phyloP scores from a whole-genome alignment of 2,329 filamentous ascomycete genomes.

The Elsinoe perseae region DNA sequence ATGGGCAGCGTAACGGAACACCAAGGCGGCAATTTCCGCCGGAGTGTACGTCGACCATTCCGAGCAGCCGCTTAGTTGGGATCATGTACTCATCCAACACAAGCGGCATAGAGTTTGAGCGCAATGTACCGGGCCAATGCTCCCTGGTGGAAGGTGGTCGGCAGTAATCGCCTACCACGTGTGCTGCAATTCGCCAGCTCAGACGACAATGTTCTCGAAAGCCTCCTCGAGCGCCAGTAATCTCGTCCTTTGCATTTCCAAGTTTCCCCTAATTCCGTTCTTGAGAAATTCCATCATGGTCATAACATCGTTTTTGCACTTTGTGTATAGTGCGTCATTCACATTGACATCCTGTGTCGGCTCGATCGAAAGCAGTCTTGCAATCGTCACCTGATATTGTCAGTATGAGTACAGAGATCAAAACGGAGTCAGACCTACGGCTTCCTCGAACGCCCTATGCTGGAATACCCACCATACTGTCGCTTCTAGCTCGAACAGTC shows the following conservation, averaged over 20 bases:
- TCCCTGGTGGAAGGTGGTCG: background rate
- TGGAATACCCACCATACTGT: conserved; percentile 81
- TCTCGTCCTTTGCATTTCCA: conserved; percentile 43
- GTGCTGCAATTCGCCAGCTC: conserved; percentile 8
- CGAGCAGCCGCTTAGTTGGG: background rate
- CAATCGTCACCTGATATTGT: conserved; percentile 18
- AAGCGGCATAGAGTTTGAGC: no score
- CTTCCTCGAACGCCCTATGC: conserved; percentile 71
- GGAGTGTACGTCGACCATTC: background rate
- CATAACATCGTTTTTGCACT: conserved; percentile 38
- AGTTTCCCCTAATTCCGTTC: conserved; percentile 32
- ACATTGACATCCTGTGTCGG: conserved; percentile 12
- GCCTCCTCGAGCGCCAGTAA: conserved; percentile 40
- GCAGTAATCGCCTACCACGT: background rate
- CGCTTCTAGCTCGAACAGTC: conserved; percentile 61
- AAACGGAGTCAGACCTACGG: conserved; percentile 45
- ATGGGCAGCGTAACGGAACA: background rate
- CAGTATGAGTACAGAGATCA: conserved; percentile 21
- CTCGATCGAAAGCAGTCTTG: conserved; percentile 18
- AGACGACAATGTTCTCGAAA: conserved; percentile 30
- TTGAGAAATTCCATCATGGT: conserved; percentile 42
- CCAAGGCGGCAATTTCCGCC: background rate
- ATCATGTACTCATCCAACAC: no score
- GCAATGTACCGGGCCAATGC: no score
- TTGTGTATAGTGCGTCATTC: conserved; percentile 29